Conservation (phyloP, 2,329 filamentous ascomycete species). For the Talaromyces islandicus region DNA sequence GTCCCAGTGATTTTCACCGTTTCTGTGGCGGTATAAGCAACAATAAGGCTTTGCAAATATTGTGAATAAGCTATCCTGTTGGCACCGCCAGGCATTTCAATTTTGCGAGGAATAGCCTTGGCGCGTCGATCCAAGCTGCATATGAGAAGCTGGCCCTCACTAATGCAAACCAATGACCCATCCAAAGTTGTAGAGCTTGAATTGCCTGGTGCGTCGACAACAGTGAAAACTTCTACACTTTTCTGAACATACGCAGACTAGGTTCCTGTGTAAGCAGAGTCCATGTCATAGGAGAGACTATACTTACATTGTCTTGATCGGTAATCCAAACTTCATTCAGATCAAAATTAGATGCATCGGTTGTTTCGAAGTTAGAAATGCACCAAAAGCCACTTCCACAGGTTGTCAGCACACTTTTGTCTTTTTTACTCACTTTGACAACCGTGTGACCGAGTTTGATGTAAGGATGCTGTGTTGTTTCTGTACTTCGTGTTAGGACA, state of each 20-base stretch:
- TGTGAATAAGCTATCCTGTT: constrained; percentile 41
- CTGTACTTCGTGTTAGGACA: constrained; percentile 18
- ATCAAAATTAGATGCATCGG: constrained; percentile 19
- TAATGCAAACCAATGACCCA: constrained; percentile 44
- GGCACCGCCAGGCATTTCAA: constrained; percentile 36
- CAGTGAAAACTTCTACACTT: constrained; percentile 28
- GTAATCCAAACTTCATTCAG: constrained; percentile 36
- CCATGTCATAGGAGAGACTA: neutral
- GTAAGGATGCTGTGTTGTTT: constrained; percentile 24
- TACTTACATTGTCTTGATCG: constrained; percentile 36
- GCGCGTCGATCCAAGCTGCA: constrained; percentile 40
- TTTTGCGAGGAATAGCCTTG: constrained; percentile 36
- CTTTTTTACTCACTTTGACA: constrained; percentile 26
- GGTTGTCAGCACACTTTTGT: constrained; percentile 25
- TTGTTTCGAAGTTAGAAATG: constrained; percentile 21
- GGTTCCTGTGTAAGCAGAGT: constrained; percentile 9
- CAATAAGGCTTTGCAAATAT: constrained; percentile 43
- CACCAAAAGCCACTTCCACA: constrained; percentile 36
- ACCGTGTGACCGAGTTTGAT: constrained; percentile 30
- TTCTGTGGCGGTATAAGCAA: constrained; percentile 36
- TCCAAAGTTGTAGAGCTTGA: constrained; percentile 22
- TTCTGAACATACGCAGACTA: constrained; percentile 34
- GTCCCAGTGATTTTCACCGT: constrained; percentile 16
- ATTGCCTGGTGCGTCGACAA: constrained; percentile 22
- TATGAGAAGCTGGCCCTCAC: constrained; percentile 42